These are phyloP conservation scores for Tolypocladium ophioglossoides DNA, from an alignment of 2,329 filamentous ascomycete species.

Conservation along the genomic window DNA sequence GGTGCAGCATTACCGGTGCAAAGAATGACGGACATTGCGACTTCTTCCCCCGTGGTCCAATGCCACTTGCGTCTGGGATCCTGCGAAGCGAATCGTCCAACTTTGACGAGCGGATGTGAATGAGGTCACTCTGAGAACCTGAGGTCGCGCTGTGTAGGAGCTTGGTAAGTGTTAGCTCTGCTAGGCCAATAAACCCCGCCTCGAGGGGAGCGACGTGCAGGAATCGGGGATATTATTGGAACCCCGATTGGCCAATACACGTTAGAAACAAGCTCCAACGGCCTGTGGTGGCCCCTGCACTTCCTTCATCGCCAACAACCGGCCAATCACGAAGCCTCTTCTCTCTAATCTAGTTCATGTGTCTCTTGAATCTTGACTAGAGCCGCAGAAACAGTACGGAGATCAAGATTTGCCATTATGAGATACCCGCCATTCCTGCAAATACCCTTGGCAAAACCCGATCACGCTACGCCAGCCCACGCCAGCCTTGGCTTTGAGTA, in stretches of 20 bases:
- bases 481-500: too few species aligned
- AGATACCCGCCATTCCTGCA: too few species aligned
- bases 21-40: constrained; percentile 49
- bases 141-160: not conserved
- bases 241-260: not conserved
- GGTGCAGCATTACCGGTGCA: constrained; percentile 42
- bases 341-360: too few species aligned
- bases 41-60: not conserved
- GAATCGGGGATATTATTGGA: not conserved
- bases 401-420: too few species aligned
- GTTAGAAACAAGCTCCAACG: not conserved
- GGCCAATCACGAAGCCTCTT: too few species aligned
- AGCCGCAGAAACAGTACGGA: too few species aligned
- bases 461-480: too few species aligned
- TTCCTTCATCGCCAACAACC: too few species aligned
- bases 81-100: not conserved
- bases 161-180: not conserved
- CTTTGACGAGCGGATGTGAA: not conserved
- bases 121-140: not conserved
- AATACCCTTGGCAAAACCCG: too few species aligned
- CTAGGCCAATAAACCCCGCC: not conserved
- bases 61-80: not conserved
- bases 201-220: not conserved
- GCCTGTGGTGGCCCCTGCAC: too few species aligned
- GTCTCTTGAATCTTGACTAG: too few species aligned